A percentile compares a stretch with the other conserved stretches of the same genome.
These are phyloP conservation scores for Hypericum androsaemum DNA, from an alignment of 345 rosid genomes.

Conservation along the genomic window DNA sequence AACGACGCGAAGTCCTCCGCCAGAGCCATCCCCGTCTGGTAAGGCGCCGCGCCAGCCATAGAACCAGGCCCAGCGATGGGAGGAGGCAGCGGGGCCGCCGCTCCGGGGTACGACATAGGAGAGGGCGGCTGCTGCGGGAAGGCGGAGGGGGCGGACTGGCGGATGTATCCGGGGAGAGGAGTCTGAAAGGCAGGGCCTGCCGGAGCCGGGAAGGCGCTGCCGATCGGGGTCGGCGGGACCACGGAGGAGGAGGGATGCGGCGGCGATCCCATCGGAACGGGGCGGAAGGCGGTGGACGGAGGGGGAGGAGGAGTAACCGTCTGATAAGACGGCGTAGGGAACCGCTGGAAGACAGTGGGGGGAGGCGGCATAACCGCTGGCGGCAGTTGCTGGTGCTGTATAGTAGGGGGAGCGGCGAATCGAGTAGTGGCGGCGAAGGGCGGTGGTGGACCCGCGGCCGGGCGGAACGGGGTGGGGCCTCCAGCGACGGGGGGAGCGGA, in stretches of 20 bases:
- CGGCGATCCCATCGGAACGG: constrained; percentile 57
- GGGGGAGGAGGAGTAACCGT: constrained; percentile 34
- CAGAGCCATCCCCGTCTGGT: constrained; percentile 45
- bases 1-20: constrained; percentile 80
- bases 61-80: constrained; percentile 28
- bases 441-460: too few species aligned
- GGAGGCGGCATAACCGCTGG: constrained; percentile 29
- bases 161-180: constrained; percentile 18
- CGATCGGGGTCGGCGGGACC: constrained; percentile 31
- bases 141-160: constrained; percentile 25
- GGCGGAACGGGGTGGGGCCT: too few species aligned
- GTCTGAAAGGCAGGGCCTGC: constrained; percentile 49
- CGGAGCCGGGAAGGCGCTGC: constrained; percentile 18
- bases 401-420: constrained; percentile 31
- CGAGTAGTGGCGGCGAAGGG: not conserved
- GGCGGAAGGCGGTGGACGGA: constrained; percentile 31
- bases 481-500: too few species aligned
- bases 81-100: constrained; percentile 31
- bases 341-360: constrained; percentile 38
- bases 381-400: constrained; percentile 14
- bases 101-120: constrained; percentile 20
- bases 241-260: constrained; percentile 31
- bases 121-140: too few species aligned
- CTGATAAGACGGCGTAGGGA: constrained; percentile 46
- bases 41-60: constrained; percentile 10